These are phyloP conservation scores for Starmerella tilneyi DNA, from an alignment of 805 yeast genomes.

Conservation along the genomic window DNA sequence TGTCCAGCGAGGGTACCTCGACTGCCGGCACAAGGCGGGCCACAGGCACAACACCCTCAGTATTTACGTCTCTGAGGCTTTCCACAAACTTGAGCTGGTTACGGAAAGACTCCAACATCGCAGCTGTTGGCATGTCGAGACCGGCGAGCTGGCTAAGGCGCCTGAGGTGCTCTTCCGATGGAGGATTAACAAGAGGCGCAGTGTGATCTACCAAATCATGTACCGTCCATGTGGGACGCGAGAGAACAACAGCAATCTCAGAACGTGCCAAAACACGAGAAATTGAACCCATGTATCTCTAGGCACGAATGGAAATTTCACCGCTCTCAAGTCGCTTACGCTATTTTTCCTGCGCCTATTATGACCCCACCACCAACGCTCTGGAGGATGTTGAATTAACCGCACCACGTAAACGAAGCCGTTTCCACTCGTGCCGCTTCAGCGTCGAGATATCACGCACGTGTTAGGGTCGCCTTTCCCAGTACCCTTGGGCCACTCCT, in stretches of 20 bases:
- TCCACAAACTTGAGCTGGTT: conserved; percentile 35
- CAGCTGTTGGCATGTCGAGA: conserved; percentile 24
- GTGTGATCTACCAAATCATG: conserved; percentile 24
- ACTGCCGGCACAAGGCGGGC: conserved; percentile 25
- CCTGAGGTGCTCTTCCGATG: conserved; percentile 17
- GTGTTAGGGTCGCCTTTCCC: not conserved
- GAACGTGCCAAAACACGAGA: conserved; percentile 1
- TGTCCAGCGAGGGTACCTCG: conserved; percentile 21
- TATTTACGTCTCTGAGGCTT: conserved; percentile 31
- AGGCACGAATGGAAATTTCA: too few species aligned
- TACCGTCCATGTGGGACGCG: conserved; percentile 28
- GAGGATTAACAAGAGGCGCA: conserved; percentile 19
- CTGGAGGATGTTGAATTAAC: not conserved
- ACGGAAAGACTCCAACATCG: conserved; percentile 27
- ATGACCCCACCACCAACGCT: too few species aligned
- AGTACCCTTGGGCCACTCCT: too few species aligned
- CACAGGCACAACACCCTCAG: conserved; percentile 31
- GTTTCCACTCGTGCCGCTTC: too few species aligned
- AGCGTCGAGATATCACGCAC: conserved; percentile 2
- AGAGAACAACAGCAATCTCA: conserved; percentile 18
- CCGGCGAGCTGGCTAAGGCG: conserved; percentile 21
- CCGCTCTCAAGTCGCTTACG: too few species aligned
- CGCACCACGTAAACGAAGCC: too few species aligned
- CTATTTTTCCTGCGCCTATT: too few species aligned
- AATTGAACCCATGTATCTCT: not conserved